These are phyloP conservation scores for Xylariaceae sp. DNA, from an alignment of 2,329 filamentous ascomycete species.

Conservation along the genomic window DNA sequence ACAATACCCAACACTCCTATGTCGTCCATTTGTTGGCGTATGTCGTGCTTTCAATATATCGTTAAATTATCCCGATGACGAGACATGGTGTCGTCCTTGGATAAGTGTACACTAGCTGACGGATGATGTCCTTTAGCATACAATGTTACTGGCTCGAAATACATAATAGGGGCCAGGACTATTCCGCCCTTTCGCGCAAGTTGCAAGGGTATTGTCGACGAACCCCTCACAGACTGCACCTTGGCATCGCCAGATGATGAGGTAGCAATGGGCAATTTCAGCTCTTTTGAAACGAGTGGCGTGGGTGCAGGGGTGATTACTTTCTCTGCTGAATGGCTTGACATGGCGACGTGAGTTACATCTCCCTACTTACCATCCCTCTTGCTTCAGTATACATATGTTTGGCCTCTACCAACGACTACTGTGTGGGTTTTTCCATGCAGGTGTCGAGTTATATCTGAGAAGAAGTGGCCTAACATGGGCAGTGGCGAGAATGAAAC, in stretches of 20 bases:
- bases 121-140: slow-evolving; percentile 10
- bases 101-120: neutral
- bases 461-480: too few species aligned
- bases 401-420: too few species aligned
- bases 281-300: slow-evolving; percentile 19
- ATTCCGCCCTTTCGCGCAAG: slow-evolving; percentile 13
- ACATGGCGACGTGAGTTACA: slow-evolving; percentile 13
- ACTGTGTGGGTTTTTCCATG: too few species aligned
- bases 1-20: too few species aligned
- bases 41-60: too few species aligned
- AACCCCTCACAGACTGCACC: slow-evolving; percentile 11
- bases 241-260: slow-evolving; percentile 4
- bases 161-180: neutral
- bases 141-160: slow-evolving; percentile 10
- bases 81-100: too few species aligned
- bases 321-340: slow-evolving; percentile 13
- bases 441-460: too few species aligned
- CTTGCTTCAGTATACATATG: too few species aligned
- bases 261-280: slow-evolving; percentile 18
- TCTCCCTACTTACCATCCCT: too few species aligned
- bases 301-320: slow-evolving; percentile 16
- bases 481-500: too few species aligned
- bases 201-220: slow-evolving; percentile 16
- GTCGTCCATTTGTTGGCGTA: too few species aligned
- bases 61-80: too few species aligned